Conservation (phyloP, 805 yeast species). For the Novakomyces olei region DNA sequence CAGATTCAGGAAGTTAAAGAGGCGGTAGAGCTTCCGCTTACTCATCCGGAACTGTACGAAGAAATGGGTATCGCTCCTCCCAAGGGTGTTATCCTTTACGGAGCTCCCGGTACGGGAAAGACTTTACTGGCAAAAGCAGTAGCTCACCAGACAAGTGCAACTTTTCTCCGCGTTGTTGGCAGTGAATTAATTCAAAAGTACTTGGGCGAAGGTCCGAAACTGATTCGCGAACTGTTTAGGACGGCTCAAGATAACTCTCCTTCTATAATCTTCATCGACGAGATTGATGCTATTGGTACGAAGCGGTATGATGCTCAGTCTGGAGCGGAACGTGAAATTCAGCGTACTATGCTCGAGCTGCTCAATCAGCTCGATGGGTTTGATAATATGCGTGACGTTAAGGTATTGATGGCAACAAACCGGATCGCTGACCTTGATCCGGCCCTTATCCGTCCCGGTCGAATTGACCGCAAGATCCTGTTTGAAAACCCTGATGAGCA, state of each 20-base stretch:
- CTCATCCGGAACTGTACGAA: constrained; percentile 91
- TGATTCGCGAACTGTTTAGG: constrained; percentile 83
- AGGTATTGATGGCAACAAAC: constrained; percentile 95
- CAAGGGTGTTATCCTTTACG: constrained; percentile 88
- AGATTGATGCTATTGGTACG: constrained; percentile 97
- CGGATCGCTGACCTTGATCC: constrained; percentile 88
- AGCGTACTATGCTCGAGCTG: constrained; percentile 91
- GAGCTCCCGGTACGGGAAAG: constrained; percentile 97
- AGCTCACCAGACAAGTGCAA: constrained; percentile 92
- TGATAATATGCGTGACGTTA: constrained; percentile 76
- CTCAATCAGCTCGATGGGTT: constrained; percentile 91
- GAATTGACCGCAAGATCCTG: constrained; percentile 86
- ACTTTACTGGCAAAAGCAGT: constrained; percentile 92
- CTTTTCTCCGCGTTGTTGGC: constrained; percentile 88
- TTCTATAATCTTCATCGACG: constrained; percentile 94
- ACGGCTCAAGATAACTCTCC: constrained; percentile 96
- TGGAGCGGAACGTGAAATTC: constrained; percentile 94
- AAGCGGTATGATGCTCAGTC: constrained; percentile 77
- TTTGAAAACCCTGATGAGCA: constrained; percentile 89
- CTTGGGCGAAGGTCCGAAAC: constrained; percentile 92
- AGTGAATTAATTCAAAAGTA: constrained; percentile 92
- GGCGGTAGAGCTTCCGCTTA: constrained; percentile 83
- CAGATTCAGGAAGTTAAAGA: constrained; percentile 97
- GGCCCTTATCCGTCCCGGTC: constrained; percentile 87
- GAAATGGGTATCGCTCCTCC: constrained; percentile 99